Evolutionary conservation across 1,139 yeast species (phyloP).

Genomic region (Debaryomycetaceae sp.): DNA sequence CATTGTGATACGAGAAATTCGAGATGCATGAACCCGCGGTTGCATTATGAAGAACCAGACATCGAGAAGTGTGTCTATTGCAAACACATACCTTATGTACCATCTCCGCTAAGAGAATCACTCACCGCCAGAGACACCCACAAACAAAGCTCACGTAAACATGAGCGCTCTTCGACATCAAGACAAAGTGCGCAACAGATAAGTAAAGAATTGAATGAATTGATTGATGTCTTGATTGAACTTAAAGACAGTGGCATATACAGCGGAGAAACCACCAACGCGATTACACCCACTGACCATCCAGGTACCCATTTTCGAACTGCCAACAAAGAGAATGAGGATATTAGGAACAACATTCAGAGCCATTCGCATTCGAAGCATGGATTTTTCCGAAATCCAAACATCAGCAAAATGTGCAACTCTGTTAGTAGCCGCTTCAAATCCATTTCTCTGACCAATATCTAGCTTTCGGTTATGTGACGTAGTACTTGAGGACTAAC

Average conservation of each 20-base stretch:
- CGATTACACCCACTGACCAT: neutral
- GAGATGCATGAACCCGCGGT: conserved; percentile 9
- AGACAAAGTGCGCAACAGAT: neutral
- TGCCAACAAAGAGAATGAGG: conserved; percentile 1
- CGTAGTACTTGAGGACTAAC: too few species aligned
- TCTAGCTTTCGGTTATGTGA: neutral
- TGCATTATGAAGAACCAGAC: conserved; percentile 5
- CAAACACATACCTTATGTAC: conserved; percentile 18
- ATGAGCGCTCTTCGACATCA: neutral
- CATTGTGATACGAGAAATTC: conserved; percentile 14
- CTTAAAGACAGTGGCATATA: neutral
- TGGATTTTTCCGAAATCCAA: neutral
- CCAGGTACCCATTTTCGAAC: neutral
- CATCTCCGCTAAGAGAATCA: conserved; percentile 17
- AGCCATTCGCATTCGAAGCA: neutral
- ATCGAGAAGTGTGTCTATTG: conserved; percentile 18
- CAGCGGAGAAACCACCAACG: neutral
- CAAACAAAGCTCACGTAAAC: neutral
- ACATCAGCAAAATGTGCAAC: neutral
- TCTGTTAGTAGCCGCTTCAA: neutral
- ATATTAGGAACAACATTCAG: neutral
- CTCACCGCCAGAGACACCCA: neutral
- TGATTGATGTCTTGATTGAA: conserved; percentile 1
- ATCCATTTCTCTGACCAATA: neutral
- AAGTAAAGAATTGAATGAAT: neutral